Evolutionary conservation across 2,329 filamentous ascomycete species (phyloP).

Genomic region (Apiospora pterosperma): DNA sequence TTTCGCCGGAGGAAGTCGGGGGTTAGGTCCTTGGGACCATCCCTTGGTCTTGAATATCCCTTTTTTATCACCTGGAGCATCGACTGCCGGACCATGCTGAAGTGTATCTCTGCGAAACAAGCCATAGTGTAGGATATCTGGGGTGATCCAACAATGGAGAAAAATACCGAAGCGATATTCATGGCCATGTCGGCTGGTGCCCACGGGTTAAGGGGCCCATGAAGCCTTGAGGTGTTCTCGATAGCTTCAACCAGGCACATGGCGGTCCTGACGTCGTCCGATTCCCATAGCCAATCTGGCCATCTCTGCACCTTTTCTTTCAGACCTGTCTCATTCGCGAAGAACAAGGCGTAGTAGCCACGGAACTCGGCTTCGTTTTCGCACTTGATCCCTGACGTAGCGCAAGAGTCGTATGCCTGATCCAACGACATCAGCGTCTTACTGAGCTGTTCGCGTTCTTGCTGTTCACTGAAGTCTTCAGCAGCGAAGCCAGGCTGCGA

Average conservation of each 20-base stretch:
- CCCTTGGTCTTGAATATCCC: constrained; percentile 53
- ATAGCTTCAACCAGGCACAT: constrained; percentile 57
- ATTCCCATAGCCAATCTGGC: constrained; percentile 53
- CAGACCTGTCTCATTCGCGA: constrained; percentile 56
- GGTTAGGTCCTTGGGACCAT: constrained; percentile 58
- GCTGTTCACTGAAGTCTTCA: constrained; percentile 62
- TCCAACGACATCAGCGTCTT: constrained; percentile 63
- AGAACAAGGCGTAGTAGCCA: constrained; percentile 62
- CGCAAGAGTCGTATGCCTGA: constrained; percentile 64
- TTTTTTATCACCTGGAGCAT: constrained; percentile 53
- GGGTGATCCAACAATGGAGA: constrained; percentile 54
- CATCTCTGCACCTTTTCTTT: constrained; percentile 53
- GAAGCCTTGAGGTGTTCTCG: constrained; percentile 54
- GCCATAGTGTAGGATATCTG: constrained; percentile 66
- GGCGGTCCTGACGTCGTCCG: constrained; percentile 58
- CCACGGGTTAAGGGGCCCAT: constrained; percentile 52
- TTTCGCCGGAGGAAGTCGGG: constrained; percentile 52
- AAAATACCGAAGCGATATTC: constrained; percentile 51
- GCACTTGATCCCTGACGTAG: constrained; percentile 53
- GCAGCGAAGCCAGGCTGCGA: constrained; percentile 52
- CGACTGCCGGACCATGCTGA: constrained; percentile 56
- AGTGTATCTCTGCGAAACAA: constrained; percentile 66
- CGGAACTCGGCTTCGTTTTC: constrained; percentile 64
- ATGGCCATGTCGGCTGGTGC: constrained; percentile 46
- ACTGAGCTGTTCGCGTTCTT: constrained; percentile 65